Evolutionary conservation across 768 basidiomycete species (phyloP), one percentile per base, ranked within the genome.

Genomic region (Mrakia frigida): DNA sequence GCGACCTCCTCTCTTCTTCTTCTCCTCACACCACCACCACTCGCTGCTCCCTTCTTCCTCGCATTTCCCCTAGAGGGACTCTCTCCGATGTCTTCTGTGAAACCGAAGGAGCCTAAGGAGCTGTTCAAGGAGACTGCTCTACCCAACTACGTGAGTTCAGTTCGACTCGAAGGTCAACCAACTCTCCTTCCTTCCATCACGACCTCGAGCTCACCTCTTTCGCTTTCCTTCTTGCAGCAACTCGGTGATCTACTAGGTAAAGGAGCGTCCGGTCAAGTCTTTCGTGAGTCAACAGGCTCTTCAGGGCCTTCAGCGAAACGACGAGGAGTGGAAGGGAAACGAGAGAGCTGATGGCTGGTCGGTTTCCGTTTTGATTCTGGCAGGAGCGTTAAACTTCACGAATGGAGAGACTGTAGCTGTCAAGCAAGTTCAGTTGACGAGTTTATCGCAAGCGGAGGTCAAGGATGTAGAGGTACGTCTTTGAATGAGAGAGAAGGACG

Each of bases 391-490:
- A 81, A 95, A 96, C 81, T 94, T 93, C 91, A 91, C 92, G 23
- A 98, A 94, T 35, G 97, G 97, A 35, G 97, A 98, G 85, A 97
- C 96, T 3, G 96, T 98, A 59, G 97, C 97, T 3, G 91, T 99
- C 81, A 99, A 99, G 87, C 95, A 98, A 84, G 96, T 99, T 80
- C 91, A 93, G 82, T 85, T 99, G 78, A 91, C 90, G 83, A 94
- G 93, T 83, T 95, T 99, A 77, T 92, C 95, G 4, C 92, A 93
- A 83, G 88, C 89, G 74, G 94, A 98, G 82, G 88, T 99, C 53
- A 91, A 92, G 28, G 95, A 98, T 85, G 98, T 99, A 82, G 98
- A 98, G 96, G 94, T 94, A 43, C 28, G 81, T 71, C 18, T 23
- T 37, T 10, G 23, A 25, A 53, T n/a, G 46, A 71, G 50, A 71